These are phyloP conservation scores for Citeromyces matritensis DNA, from an alignment of 805 yeast genomes.

Conservation along the genomic window DNA sequence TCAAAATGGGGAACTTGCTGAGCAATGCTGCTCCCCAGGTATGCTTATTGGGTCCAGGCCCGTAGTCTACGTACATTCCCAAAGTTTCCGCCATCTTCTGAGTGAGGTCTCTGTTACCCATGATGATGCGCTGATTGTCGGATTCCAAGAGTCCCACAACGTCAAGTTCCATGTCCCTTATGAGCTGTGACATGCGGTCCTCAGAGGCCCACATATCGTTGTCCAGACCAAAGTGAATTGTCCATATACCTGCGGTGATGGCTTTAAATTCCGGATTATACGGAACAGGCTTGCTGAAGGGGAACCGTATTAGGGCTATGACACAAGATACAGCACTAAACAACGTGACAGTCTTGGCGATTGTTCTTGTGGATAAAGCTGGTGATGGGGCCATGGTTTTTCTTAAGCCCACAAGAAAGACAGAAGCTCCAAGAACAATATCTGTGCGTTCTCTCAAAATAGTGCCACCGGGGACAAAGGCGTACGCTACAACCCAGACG, in stretches of 20 bases:
- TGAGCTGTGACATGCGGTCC: constrained; percentile 71
- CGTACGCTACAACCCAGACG: constrained; percentile 97
- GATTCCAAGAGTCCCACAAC: constrained; percentile 83
- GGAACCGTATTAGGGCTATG: constrained; percentile 41
- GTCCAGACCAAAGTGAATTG: constrained; percentile 92
- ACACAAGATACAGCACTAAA: constrained; percentile 21
- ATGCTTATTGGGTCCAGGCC: constrained; percentile 96
- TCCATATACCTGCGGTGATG: constrained; percentile 96
- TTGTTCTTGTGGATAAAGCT: background rate
- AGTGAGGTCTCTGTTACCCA: constrained; percentile 92
- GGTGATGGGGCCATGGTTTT: background rate
- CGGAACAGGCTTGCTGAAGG: constrained; percentile 48
- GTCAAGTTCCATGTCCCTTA: constrained; percentile 79
- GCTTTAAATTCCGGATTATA: constrained; percentile 54
- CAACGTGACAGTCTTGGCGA: constrained; percentile 1
- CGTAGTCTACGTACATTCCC: constrained; percentile 90
- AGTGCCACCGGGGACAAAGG: constrained; percentile 94
- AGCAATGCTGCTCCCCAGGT: constrained; percentile 95
- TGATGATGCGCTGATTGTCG: constrained; percentile 85
- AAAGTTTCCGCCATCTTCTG: constrained; percentile 84
- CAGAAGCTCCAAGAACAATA: constrained; percentile 45
- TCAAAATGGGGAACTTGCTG: constrained; percentile 86
- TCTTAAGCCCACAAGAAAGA: constrained; percentile 25
- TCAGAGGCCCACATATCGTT: constrained; percentile 98
- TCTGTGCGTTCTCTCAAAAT: constrained; percentile 81